Conservation (phyloP, 306 rosid species). For the Pterocarpus santalinus region DNA sequence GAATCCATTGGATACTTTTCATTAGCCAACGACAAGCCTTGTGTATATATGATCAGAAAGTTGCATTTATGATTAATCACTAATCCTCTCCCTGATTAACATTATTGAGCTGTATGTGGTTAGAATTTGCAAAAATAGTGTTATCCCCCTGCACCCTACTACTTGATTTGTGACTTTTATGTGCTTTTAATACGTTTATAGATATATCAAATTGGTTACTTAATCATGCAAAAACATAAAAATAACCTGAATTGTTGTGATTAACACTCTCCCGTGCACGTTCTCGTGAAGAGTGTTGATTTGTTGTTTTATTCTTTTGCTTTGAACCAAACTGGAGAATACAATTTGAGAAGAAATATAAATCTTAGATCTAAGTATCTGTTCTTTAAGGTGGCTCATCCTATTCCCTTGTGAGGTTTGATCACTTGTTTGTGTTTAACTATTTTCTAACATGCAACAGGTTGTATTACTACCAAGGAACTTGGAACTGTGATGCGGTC, state of each 20-base stretch:
- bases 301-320: background rate
- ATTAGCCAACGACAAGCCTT: background rate
- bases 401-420: constrained; percentile 1
- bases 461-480: constrained; percentile 86
- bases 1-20: background rate
- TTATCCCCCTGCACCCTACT: background rate
- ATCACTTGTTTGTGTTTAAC: constrained; percentile 17
- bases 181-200: background rate
- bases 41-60: background rate
- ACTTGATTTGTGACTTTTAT: background rate
- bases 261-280: background rate
- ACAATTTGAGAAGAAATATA: background rate
- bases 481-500: constrained; percentile 89
- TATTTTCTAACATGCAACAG: constrained; percentile 41
- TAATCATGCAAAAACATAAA: background rate
- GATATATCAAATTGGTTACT: constrained; percentile 8
- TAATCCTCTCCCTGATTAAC: background rate
- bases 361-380: background rate
- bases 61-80: background rate
- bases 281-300: background rate
- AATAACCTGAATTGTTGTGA: background rate
- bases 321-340: background rate
- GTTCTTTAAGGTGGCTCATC: background rate
- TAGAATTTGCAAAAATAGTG: background rate
- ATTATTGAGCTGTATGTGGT: background rate